A percentile compares a stretch with the other conserved stretches of the same genome.
phyloP scores from a whole-genome alignment of 2,329 filamentous ascomycete species.

The Xylaria sp. region DNA sequence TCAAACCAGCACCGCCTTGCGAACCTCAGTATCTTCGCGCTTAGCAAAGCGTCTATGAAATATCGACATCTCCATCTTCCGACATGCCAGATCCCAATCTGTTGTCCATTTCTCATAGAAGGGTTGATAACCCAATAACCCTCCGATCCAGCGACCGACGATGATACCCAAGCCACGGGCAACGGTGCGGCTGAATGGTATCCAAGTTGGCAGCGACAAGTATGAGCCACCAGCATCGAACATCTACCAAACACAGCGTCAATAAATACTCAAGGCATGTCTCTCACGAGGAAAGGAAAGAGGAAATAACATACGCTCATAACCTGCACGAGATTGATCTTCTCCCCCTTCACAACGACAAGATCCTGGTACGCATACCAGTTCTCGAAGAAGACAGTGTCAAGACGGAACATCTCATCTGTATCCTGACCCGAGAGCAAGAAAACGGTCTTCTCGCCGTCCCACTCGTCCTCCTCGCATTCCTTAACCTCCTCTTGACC shows the following conservation, averaged over 20 bases:
- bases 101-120: conserved; percentile 53
- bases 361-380: conserved; percentile 53
- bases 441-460: conserved; percentile 41
- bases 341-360: conserved; percentile 44
- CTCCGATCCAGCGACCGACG: conserved; percentile 54
- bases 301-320: conserved; percentile 43
- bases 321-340: conserved; percentile 44
- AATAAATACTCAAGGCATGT: conserved; percentile 8
- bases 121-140: conserved; percentile 54
- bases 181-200: conserved; percentile 50
- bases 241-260: conserved; percentile 45
- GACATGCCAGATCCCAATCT: conserved; percentile 53
- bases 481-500: conserved; percentile 4
- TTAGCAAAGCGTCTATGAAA: conserved; percentile 47
- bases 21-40: conserved; percentile 22
- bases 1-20: neutral
- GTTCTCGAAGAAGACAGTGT: conserved; percentile 51
- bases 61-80: conserved; percentile 49
- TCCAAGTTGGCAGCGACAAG: conserved; percentile 52
- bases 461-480: conserved; percentile 32
- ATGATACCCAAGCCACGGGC: conserved; percentile 48
- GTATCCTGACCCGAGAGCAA: conserved; percentile 47
- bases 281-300: neutral
- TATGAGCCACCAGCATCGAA: conserved; percentile 56
- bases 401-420: conserved; percentile 46